Percentiles rank a stretch among this genome's conserved stretches.
phyloP scores from a whole-genome alignment of 768 basidiomycete genomes.

The Podaxis sp. region DNA sequence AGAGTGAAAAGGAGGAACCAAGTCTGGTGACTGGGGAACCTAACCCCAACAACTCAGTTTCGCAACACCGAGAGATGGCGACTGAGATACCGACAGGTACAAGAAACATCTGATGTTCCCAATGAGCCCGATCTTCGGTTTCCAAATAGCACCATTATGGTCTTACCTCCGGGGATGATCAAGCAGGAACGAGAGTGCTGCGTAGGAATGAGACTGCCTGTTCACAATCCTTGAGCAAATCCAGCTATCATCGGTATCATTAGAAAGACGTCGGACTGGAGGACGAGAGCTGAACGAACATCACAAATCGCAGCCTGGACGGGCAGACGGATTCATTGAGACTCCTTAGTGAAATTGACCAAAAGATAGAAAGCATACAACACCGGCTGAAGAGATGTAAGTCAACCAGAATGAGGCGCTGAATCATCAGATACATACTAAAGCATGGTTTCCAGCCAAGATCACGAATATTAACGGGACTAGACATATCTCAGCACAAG shows the following conservation, averaged over 20 bases:
- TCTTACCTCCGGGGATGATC: slow-evolving; percentile 70
- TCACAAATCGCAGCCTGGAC: slow-evolving; percentile 55
- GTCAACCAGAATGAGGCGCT: not conserved
- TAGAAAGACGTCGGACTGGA: not conserved
- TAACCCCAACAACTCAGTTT: slow-evolving; percentile 14
- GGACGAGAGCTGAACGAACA: slow-evolving; percentile 37
- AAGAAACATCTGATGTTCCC: slow-evolving; percentile 52
- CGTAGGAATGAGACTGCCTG: slow-evolving; percentile 39
- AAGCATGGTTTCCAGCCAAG: slow-evolving; percentile 74
- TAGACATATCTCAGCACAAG: slow-evolving; percentile 16
- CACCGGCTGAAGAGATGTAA: not conserved
- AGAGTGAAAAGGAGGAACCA: slow-evolving; percentile 66
- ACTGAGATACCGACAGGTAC: slow-evolving; percentile 42
- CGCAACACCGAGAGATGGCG: not conserved
- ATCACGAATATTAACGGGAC: slow-evolving; percentile 60
- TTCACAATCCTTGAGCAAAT: slow-evolving; percentile 48
- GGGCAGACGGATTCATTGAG: not conserved
- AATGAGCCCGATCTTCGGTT: not conserved
- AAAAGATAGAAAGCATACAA: not conserved
- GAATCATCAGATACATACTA: slow-evolving; percentile 40
- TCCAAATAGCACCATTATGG: not conserved
- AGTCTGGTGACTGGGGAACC: slow-evolving; percentile 73
- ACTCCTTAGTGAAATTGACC: not conserved
- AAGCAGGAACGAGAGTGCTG: slow-evolving; percentile 69
- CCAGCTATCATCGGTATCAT: slow-evolving; percentile 48